Percentiles rank a stretch among this genome's conserved stretches.
Conservation (phyloP, 2,329 filamentous ascomycete genomes). For the Venturia carpophila region DNA sequence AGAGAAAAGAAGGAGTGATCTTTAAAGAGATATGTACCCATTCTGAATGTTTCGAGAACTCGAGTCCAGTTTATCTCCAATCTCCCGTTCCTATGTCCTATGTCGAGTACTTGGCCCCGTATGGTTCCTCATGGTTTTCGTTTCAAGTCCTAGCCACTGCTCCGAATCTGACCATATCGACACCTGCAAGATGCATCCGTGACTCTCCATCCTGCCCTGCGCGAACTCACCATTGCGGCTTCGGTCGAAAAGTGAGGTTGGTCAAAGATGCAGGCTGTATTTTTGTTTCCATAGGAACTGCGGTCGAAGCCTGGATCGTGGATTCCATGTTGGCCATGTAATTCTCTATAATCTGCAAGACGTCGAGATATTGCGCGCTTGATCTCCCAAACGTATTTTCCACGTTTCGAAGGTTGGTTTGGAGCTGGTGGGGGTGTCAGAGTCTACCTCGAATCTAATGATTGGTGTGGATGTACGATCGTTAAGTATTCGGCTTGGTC, state of each 20-base stretch:
- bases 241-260: not conserved
- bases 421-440: not conserved
- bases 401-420: constrained; percentile 8
- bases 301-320: not conserved
- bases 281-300: not conserved
- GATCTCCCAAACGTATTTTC: constrained; percentile 7
- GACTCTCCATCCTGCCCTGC: not conserved
- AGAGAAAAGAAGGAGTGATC: not conserved
- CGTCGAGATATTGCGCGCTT: constrained; percentile 8
- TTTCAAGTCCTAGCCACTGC: too few relatives aligned
- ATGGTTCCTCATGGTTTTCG: not conserved
- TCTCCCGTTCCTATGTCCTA: not conserved
- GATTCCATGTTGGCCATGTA: constrained; percentile 7
- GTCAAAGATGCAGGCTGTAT: not conserved
- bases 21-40: not conserved
- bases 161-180: not conserved
- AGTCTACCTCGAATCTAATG: not conserved
- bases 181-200: not conserved
- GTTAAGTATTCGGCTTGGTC: not conserved
- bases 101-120: not conserved
- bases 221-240: not conserved
- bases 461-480: not conserved
- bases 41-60: too few relatives aligned
- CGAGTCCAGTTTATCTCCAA: too few relatives aligned
- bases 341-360: constrained; percentile 7